Evolutionary conservation across 768 basidiomycete species (phyloP).

Genomic region (Pilatotrama ljubarskyi): DNA sequence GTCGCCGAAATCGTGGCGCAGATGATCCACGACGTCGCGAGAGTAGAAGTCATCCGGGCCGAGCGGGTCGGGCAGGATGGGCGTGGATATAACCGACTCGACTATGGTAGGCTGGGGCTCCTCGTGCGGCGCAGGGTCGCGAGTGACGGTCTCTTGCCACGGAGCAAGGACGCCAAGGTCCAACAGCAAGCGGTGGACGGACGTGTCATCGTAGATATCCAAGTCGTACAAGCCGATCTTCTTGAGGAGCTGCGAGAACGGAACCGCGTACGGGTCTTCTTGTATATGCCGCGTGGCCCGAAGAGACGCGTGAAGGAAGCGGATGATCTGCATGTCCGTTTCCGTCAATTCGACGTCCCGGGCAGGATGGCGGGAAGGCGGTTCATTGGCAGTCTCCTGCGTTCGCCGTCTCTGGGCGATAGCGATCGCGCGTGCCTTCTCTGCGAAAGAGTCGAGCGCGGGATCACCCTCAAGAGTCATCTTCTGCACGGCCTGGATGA

Average conservation of each 20-base stretch:
- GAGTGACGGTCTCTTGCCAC: constrained; percentile 64
- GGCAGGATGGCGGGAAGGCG: constrained; percentile 33
- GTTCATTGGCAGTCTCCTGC: constrained; percentile 32
- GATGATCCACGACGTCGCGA: constrained; percentile 60
- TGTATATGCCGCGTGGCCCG: constrained; percentile 51
- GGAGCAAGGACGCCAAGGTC: constrained; percentile 75
- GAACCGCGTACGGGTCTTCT: constrained; percentile 58
- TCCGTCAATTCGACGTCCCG: constrained; percentile 45
- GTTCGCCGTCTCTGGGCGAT: constrained; percentile 32
- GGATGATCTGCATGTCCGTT: constrained; percentile 57
- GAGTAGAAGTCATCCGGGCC: constrained; percentile 67
- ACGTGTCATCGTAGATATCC: constrained; percentile 32
- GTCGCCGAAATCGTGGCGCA: constrained; percentile 86
- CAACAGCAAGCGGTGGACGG: constrained; percentile 51
- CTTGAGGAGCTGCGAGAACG: constrained; percentile 59
- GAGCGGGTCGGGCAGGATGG: constrained; percentile 32
- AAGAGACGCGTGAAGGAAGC: constrained; percentile 57
- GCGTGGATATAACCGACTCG: background rate
- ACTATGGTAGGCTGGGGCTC: background rate
- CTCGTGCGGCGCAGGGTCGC: background rate
- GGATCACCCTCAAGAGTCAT: constrained; percentile 47
- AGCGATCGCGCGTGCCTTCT: constrained; percentile 49
- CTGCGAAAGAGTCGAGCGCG: constrained; percentile 48
- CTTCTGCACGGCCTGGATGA: constrained; percentile 46
- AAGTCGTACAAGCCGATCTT: constrained; percentile 42